These are phyloP conservation scores for Penicillium waksmanii DNA, from an alignment of 495 filamentous ascomycete species.

Conservation along the genomic window DNA sequence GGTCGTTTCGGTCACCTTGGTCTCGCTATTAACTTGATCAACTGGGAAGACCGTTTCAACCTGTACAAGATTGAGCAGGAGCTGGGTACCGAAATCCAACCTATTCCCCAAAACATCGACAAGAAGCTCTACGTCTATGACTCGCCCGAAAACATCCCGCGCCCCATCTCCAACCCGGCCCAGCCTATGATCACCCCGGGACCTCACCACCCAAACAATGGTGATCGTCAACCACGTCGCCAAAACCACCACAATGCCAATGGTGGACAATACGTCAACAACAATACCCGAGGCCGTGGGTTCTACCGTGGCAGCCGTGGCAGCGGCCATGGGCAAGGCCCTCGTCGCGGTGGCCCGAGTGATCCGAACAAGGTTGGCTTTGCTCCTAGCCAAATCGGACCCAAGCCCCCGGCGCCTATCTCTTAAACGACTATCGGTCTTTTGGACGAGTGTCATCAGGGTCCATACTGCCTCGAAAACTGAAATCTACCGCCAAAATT, in stretches of 20 bases:
- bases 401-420: conserved; percentile 40
- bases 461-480: not conserved
- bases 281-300: conserved; percentile 40
- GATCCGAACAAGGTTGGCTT: conserved; percentile 36
- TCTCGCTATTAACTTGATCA: conserved; percentile 98
- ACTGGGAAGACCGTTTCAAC: conserved; percentile 99
- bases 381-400: conserved; percentile 31
- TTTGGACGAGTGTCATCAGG: not conserved
- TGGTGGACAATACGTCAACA: conserved; percentile 42
- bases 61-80: conserved; percentile 98
- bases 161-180: conserved; percentile 62
- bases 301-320: conserved; percentile 46
- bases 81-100: conserved; percentile 93
- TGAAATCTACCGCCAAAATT: not conserved
- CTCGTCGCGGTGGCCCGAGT: conserved; percentile 42
- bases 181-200: conserved; percentile 28
- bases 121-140: conserved; percentile 99
- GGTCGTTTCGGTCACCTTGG: conserved; percentile 96
- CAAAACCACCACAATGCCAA: conserved; percentile 43
- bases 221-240: conserved; percentile 44
- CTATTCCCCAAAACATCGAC: conserved; percentile 92
- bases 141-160: conserved; percentile 89
- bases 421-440: conserved; percentile 18
- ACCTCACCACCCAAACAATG: conserved; percentile 27
- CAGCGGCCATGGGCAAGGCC: conserved; percentile 39